Conservation (phyloP, 306 rosid genomes). For the Luffa acutangula region DNA sequence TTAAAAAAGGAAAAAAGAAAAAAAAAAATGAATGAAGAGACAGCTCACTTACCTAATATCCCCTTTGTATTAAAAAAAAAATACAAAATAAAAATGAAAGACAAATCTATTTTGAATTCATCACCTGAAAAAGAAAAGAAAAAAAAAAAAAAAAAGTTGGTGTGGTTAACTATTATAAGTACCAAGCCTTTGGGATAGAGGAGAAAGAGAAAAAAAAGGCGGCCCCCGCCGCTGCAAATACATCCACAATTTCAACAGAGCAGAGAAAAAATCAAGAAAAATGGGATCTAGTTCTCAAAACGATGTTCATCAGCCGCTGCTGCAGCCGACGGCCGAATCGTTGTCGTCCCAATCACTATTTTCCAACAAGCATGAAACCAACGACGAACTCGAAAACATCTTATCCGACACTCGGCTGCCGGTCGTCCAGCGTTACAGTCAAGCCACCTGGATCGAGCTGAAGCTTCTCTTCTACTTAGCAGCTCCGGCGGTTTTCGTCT, state of each 20-base stretch:
- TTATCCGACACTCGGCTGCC: constrained; percentile 31
- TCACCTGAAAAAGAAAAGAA: neutral
- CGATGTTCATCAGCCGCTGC: neutral
- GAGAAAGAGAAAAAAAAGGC: neutral
- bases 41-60: neutral
- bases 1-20: neutral
- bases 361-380: neutral
- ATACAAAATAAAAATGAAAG: neutral
- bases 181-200: neutral
- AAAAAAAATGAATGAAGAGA: neutral
- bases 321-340: neutral
- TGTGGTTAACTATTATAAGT: neutral
- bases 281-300: neutral
- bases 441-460: constrained; percentile 57
- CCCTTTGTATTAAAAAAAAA: neutral
- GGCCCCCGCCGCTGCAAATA: neutral
- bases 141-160: too few species aligned
- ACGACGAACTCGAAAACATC: constrained; percentile 30
- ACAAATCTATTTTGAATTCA: neutral
- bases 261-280: neutral
- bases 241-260: neutral
- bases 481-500: constrained; percentile 54
- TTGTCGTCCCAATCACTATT: neutral
- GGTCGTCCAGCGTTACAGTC: constrained; percentile 13
- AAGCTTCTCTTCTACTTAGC: constrained; percentile 47